These are phyloP conservation scores for Cystobasidium tubakii DNA, from an alignment of 768 basidiomycete genomes.

Conservation along the genomic window DNA sequence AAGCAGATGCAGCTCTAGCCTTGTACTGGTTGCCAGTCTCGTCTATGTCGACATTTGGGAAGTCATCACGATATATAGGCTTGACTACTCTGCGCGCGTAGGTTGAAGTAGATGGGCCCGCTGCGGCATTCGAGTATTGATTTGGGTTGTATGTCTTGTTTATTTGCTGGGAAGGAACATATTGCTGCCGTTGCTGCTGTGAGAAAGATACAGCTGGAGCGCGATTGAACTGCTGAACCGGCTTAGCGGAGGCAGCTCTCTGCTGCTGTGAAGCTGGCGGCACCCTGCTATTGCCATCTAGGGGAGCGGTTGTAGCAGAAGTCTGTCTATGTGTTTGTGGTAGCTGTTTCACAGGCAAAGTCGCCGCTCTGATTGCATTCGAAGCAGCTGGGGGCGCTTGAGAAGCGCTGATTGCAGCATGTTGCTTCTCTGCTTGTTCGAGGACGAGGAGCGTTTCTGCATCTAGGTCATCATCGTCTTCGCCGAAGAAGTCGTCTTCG, in stretches of 20 bases:
- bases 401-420: not conserved
- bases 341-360: not conserved
- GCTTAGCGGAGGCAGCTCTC: not conserved
- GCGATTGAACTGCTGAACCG: not conserved
- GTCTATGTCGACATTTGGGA: conserved; percentile 4
- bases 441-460: not conserved
- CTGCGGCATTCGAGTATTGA: not conserved
- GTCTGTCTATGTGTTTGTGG: not conserved
- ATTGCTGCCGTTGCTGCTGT: not conserved
- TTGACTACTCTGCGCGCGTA: not conserved
- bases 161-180: not conserved
- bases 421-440: conserved; percentile 2
- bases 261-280: not conserved
- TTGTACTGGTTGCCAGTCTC: not conserved
- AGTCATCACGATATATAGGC: not conserved
- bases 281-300: not conserved
- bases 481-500: not conserved
- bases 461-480: not conserved
- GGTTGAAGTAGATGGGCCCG: not conserved
- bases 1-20: not conserved
- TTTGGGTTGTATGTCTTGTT: not conserved
- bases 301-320: not conserved
- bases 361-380: not conserved
- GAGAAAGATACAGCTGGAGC: no score
- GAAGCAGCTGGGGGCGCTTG: not conserved